Evolutionary conservation across 2,329 filamentous ascomycete genomes (phyloP).

Genomic region (Leptosphaerulina australis): DNA sequence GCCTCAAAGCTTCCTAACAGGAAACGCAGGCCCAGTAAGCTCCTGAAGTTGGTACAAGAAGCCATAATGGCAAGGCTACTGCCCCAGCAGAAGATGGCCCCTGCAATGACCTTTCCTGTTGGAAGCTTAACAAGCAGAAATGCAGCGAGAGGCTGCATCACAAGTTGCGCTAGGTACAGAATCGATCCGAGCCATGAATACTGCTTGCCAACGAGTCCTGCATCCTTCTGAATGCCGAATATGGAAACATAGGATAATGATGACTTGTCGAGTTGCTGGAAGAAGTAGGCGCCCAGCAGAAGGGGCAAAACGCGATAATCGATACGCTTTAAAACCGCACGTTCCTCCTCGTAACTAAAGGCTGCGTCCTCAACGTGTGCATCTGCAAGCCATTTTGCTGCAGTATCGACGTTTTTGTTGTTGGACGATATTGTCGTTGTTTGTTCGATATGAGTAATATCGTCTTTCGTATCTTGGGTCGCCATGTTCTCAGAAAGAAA

Average conservation of each 20-base stretch:
- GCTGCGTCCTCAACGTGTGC: slow-evolving; percentile 46
- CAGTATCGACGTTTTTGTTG: slow-evolving; percentile 47
- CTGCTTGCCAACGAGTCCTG: slow-evolving; percentile 55
- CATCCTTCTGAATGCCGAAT: slow-evolving; percentile 57
- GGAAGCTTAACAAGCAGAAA: slow-evolving; percentile 64
- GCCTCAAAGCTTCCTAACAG: slow-evolving; percentile 50
- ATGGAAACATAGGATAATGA: slow-evolving; percentile 54
- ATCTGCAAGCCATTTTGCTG: slow-evolving; percentile 54
- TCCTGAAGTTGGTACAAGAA: slow-evolving; percentile 52
- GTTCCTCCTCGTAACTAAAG: slow-evolving; percentile 60
- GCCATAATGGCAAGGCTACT: slow-evolving; percentile 62
- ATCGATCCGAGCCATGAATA: slow-evolving; percentile 67
- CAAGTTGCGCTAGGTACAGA: slow-evolving; percentile 63
- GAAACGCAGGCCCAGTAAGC: slow-evolving; percentile 48
- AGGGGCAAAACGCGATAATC: slow-evolving; percentile 58
- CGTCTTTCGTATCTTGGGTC: slow-evolving; percentile 19
- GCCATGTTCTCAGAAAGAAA: background rate
- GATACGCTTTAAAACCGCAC: slow-evolving; percentile 57
- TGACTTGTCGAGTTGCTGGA: slow-evolving; percentile 62
- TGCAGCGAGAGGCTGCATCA: slow-evolving; percentile 58
- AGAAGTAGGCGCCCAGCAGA: slow-evolving; percentile 65
- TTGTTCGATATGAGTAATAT: slow-evolving; percentile 25
- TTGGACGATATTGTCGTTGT: background rate
- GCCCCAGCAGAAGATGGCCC: slow-evolving; percentile 58
- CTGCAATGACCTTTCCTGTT: slow-evolving; percentile 63